Evolutionary conservation across 345 rosid species (phyloP).

Genomic region (Abelmoschus esculentus): DNA sequence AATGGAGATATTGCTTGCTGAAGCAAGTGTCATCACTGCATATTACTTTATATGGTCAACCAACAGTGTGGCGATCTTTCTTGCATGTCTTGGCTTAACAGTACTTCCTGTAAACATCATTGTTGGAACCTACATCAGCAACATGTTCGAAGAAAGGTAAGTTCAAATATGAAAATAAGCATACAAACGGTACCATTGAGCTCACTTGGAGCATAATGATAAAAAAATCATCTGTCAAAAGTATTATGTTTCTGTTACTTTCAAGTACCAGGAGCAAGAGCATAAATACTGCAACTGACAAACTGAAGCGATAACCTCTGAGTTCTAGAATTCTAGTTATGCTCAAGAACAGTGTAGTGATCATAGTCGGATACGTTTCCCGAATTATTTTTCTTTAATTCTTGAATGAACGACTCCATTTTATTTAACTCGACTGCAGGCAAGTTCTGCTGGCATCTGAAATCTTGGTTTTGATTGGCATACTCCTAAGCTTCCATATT

Average conservation of each 20-base stretch:
- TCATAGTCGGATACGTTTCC: not conserved
- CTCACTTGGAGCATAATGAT: no score
- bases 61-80: constrained; percentile 57
- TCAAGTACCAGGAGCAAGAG: no score
- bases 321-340: no score
- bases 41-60: constrained; percentile 70
- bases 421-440: constrained; percentile 29
- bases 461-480: constrained; percentile 42
- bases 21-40: constrained; percentile 60
- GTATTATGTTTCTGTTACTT: no score
- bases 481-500: constrained; percentile 42
- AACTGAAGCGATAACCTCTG: no score
- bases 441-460: constrained; percentile 72
- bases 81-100: constrained; percentile 65
- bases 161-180: no score
- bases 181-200: no score
- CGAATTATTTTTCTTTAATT: not conserved
- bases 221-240: no score
- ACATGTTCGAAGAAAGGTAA: not conserved
- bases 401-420: not conserved
- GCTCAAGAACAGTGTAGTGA: not conserved
- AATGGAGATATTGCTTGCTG: constrained; percentile 70
- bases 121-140: constrained; percentile 40
- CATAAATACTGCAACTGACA: no score
- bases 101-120: constrained; percentile 70